Base-by-base conservation (phyloP, 2,329 filamentous ascomycete genomes). In the Colletotrichum musae region DNA sequence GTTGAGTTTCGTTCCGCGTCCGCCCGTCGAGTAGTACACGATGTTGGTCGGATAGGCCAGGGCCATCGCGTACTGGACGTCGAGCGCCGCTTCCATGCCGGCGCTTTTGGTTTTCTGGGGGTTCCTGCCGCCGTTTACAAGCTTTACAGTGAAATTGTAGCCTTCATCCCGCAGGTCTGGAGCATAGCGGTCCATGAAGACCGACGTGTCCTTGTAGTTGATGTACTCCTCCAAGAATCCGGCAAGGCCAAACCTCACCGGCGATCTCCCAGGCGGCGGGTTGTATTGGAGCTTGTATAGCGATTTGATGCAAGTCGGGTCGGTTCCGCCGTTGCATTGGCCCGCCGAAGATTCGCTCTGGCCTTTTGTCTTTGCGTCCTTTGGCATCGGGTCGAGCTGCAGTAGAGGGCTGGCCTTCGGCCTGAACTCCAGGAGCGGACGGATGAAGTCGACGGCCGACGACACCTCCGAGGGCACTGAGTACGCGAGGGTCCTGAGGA, bases 381-480 rank as follows among this genome's bases (percentile, higher is more conserved):
- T 16, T n/a, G 45, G 18, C 15, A 43, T 10, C 13, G 45, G 45
- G 2, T 26, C 58, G 12, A 28, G 26, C 21, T 26, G 45, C 28
- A 52, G 15, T 41, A 26, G 45, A 24, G 47, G 39, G n/a, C 45
- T n/a, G 2, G 47, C 21, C 10, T 84, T 83, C 4, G 78, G 76
- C 81, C 86, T 84, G 66, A 87, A 87, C 77, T 87, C 84, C 71
- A 80, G 76, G 54, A 87, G 74, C 0, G 86, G 86, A 51, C 85
- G 80, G 28, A 87, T 77, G 70, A 87, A 86, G 66, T 79, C 79
- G 61, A 87, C 79, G 64, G 79, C 74, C 1, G 75, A 72, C 1
- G 76, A 72, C 4, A 87, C 76, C 4, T 75, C 70, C 6, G 77
- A 77, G 0, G 85, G 85, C 1, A 87, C 75, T 1, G 79, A 79